phyloP scores from a whole-genome alignment of 495 filamentous ascomycete genomes.

The Podospora appendiculata region DNA sequence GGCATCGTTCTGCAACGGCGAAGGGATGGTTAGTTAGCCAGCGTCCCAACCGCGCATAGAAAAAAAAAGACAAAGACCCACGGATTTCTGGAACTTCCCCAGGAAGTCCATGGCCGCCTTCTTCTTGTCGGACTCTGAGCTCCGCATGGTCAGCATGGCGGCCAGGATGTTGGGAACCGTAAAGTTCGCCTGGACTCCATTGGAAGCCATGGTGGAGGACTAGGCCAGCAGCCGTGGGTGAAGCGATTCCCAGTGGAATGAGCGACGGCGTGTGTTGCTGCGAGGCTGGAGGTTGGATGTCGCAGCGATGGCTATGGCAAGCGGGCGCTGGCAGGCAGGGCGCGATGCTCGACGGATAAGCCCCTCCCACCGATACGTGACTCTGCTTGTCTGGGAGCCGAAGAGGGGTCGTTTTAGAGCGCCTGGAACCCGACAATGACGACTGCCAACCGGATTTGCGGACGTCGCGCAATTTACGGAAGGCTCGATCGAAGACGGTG shows the following conservation, averaged over 20 bases:
- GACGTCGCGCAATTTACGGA: too few species aligned
- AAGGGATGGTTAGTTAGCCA: not conserved
- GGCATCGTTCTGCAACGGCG: conserved; percentile 57
- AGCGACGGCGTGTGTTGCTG: not conserved
- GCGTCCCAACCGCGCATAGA: not conserved
- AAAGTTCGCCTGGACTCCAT: conserved; percentile 60
- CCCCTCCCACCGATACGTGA: too few species aligned
- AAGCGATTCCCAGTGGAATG: too few species aligned
- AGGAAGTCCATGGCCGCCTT: conserved; percentile 83
- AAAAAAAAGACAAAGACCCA: conserved; percentile 38
- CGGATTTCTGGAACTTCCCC: conserved; percentile 96
- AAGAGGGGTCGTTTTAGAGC: too few species aligned
- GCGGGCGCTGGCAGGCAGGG: too few species aligned
- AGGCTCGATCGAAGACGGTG: too few species aligned
- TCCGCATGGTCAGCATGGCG: conserved; percentile 87
- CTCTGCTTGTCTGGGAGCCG: too few species aligned
- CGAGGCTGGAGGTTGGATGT: not conserved
- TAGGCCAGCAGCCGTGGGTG: not conserved
- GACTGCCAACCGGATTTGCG: too few species aligned
- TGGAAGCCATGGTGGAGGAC: conserved; percentile 56
- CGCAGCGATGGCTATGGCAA: too few species aligned
- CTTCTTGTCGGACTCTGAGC: conserved; percentile 75
- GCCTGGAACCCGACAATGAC: too few species aligned
- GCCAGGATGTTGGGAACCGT: conserved; percentile 64
- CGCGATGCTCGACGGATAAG: too few species aligned